Base-by-base conservation (phyloP, 257 asterid genomes). In the Nicotiana attenuata region DNA sequence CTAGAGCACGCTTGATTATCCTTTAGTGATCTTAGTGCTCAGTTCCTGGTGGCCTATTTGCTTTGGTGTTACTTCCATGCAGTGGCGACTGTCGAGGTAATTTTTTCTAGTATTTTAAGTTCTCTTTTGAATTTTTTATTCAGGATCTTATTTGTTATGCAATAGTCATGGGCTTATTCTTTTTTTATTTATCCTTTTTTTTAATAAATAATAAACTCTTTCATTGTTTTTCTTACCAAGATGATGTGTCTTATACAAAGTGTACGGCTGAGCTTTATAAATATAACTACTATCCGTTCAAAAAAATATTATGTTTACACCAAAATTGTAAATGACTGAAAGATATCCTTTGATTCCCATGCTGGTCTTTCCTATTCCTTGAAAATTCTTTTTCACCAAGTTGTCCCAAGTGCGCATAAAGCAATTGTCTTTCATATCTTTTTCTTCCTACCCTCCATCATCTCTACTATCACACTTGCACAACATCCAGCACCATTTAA, bases 1-100 rank as follows among this genome's bases (percentile, higher is more conserved):
- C 80, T 92, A 94, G 99, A 93, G 98, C 86, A 89, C 99, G 1
- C 89, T 89, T 65, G 99, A 95, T 88, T 85, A 85, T 79, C 91
- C 84, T 75, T 82, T 93, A 90, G 97, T 93, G 7, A n/a, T 88
- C 82, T 86, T 79, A 75, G 78, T 90, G 86, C 92, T 95, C 28
- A 81, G 85, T 80, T 88, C 82, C 79, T 84, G 92, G 78, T 47
- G 82, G 80, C 87, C 87, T 71, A 59, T 85, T 65, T 85, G 85
- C 88, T 82, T 80, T 80, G 82, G 81, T 69, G 69, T 90, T 81
- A 83, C 87, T 67, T 90, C 88, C 63, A 65, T 85, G 50, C 84
- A 65, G 75, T 66, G 85, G 91, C 60, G 75, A 77, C 87, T 77
- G 45, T 26, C 76, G 28, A 82, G 90, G 95, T 88, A 88, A 52